Evolutionary conservation across 805 yeast species (phyloP).

Genomic region (Saturnispora zaruensis): DNA sequence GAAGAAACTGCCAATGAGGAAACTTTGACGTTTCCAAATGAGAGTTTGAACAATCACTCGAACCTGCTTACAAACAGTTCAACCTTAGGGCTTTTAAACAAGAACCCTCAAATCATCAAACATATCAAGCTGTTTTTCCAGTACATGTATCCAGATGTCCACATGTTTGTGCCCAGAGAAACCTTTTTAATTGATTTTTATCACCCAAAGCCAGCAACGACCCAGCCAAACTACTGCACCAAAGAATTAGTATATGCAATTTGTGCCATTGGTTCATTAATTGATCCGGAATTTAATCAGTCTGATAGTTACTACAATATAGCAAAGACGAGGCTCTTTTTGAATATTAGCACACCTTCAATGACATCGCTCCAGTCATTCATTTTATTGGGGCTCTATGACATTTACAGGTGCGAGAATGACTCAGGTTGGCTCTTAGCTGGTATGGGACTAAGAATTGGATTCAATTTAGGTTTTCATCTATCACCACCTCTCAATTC

Average conservation of each 20-base stretch:
- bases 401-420: constrained; percentile 50
- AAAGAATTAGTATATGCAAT: constrained; percentile 45
- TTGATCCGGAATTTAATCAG: constrained; percentile 32
- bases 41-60: not conserved
- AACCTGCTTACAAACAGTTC: not conserved
- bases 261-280: constrained; percentile 50
- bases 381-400: constrained; percentile 51
- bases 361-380: constrained; percentile 53
- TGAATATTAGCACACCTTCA: constrained; percentile 35
- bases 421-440: constrained; percentile 56
- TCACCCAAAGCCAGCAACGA: constrained; percentile 33
- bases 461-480: constrained; percentile 57
- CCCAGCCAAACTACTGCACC: constrained; percentile 40
- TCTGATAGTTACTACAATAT: constrained; percentile 35
- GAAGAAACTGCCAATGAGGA: not conserved
- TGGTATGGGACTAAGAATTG: constrained; percentile 57
- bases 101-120: constrained; percentile 19
- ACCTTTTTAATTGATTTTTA: constrained; percentile 54
- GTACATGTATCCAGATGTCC: constrained; percentile 61
- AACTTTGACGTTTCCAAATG: not conserved
- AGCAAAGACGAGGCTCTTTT: constrained; percentile 36
- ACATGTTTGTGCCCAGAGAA: constrained; percentile 55
- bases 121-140: constrained; percentile 34
- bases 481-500: constrained; percentile 38
- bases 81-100: constrained; percentile 26